Base-by-base conservation (phyloP, 2,329 filamentous ascomycete genomes). In the Fusarium sp. region DNA sequence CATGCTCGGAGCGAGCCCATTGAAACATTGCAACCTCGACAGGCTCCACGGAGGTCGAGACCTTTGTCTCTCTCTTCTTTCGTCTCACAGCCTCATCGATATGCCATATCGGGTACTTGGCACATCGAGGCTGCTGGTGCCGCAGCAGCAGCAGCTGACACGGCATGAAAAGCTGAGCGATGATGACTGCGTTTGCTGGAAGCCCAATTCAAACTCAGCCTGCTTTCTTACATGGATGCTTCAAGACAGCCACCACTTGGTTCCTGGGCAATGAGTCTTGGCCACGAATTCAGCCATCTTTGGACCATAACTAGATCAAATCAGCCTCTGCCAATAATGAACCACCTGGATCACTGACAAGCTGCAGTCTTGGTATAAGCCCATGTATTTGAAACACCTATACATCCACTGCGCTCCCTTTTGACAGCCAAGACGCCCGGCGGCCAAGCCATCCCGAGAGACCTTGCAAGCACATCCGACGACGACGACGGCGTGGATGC, bases 331-430 rank as follows among this genome's bases (percentile, higher is more conserved):
- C 44, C 23, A 49, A 49, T 49, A 7, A 49, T 16, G 44, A 49
- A 49, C 14, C 14, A 16, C 44, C n/a, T 27, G 23, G 14, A 49
- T 16, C 23, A 49, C 23, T 49, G 44, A 49, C 44, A 49, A 27
- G 42, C 20, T 46, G 14, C 42, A 46, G 42, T 46, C 14, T 46
- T 46, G 42, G 29, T 31, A 13, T 25, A 25, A 42, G n/a, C 25
- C 44, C 44, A 29, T 49, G 44, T 49, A 49, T 49, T 27, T 49
- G 44, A 49, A 49, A 49, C 44, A 49, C 44, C 14, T 67, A 40
- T 49, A 63, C 62, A 33, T 64, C 62, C 53, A 46, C 42, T 38
- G 44, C 31, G 54, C 31, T 27, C 36, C 38, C 16, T 20, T 20
- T 34, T 53, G 31, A 25, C 66, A 27, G 31, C 36, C 31, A 49